Evolutionary conservation across 2,329 filamentous ascomycete species (phyloP).

Genomic region (Raffaelea ambrosiae): DNA sequence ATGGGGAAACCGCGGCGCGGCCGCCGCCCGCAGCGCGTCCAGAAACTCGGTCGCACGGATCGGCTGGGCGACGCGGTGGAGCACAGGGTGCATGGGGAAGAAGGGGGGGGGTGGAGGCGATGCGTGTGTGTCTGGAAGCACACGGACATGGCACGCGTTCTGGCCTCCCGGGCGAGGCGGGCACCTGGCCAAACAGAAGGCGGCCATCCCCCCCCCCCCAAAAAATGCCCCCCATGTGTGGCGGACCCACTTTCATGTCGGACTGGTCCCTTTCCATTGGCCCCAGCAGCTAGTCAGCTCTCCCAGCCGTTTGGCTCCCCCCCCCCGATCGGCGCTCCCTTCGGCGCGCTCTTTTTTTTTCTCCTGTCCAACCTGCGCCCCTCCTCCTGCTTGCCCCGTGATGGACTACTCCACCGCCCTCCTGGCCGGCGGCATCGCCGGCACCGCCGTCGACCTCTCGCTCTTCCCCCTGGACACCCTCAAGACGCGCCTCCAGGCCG

Average conservation of each 20-base stretch:
- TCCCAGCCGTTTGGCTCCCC: too few relatives aligned
- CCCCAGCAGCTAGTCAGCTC: too few relatives aligned
- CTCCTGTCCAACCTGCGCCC: neutral
- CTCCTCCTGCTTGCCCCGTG: constrained; percentile 6
- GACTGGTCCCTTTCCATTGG: too few relatives aligned
- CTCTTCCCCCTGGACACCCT: constrained; percentile 98
- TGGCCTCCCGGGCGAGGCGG: too few relatives aligned
- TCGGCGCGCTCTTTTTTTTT: too few relatives aligned
- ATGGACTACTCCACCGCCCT: constrained; percentile 52
- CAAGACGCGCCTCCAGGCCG: constrained; percentile 92
- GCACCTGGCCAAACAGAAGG: too few relatives aligned
- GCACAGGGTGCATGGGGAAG: constrained; percentile 19
- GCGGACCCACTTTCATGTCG: too few relatives aligned
- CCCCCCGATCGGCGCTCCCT: too few relatives aligned
- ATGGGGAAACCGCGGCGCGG: constrained; percentile 39
- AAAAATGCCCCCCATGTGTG: too few relatives aligned
- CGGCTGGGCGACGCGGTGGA: constrained; percentile 30
- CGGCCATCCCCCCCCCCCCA: too few relatives aligned
- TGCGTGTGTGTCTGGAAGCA: too few relatives aligned
- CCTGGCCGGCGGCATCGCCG: constrained; percentile 79
- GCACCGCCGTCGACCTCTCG: constrained; percentile 91
- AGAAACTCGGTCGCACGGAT: constrained; percentile 31
- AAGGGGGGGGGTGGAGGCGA: neutral
- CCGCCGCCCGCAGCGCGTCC: constrained; percentile 41
- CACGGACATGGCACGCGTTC: too few relatives aligned